Evolutionary conservation across 306 rosid genomes (phyloP).

Genomic region (Pachyrhizus erosus): DNA sequence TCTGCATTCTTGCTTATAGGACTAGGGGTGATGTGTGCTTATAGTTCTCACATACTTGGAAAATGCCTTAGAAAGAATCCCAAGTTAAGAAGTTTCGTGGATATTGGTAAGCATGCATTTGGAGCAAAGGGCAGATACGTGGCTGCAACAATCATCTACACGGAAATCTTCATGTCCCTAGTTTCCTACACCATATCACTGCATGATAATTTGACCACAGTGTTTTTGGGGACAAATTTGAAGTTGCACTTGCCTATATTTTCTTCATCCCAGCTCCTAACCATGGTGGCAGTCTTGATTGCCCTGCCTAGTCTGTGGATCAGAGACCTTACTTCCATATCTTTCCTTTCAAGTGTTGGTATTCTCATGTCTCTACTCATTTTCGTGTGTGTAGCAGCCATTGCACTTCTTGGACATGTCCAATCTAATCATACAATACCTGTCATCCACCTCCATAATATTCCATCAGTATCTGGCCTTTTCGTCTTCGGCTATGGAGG

Average conservation of each 20-base stretch:
- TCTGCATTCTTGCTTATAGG: conserved; percentile 57
- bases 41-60: conserved; percentile 62
- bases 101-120: conserved; percentile 72
- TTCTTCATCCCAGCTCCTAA: conserved; percentile 59
- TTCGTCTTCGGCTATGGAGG: conserved; percentile 69
- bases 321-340: conserved; percentile 67
- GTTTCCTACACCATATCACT: conserved; percentile 84
- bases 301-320: conserved; percentile 77
- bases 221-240: conserved; percentile 50
- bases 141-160: conserved; percentile 58
- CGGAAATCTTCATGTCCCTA: conserved; percentile 78
- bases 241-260: conserved; percentile 46
- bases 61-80: conserved; percentile 67
- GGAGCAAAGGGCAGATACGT: conserved; percentile 64
- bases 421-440: conserved; percentile 56
- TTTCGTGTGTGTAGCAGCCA: conserved; percentile 57
- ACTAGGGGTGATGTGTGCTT: conserved; percentile 63
- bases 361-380: conserved; percentile 67
- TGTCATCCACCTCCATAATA: conserved; percentile 54
- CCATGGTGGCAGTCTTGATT: conserved; percentile 55
- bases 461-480: conserved; percentile 76
- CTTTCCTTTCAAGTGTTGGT: conserved; percentile 70
- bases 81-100: conserved; percentile 59
- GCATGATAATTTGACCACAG: conserved; percentile 66
- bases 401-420: conserved; percentile 59